A percentile compares a stretch with the other conserved stretches of the same genome.
Conservation (phyloP, 139 green algal species). For the Mesotaenium endlicherianum region DNA sequence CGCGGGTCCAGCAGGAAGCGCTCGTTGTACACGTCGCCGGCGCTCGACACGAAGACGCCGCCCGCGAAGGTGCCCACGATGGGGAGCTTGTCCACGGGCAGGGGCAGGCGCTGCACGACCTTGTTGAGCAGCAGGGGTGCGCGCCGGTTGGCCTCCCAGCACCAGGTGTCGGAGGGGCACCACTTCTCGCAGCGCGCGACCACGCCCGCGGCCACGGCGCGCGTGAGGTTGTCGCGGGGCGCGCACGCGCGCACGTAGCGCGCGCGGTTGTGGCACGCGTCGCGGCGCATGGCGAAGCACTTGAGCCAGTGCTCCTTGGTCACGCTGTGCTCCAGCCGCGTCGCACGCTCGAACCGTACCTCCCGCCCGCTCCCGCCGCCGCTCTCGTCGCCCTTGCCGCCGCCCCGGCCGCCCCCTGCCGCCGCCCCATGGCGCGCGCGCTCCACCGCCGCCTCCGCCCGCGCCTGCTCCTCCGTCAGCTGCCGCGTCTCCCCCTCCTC, state of each 20-base stretch:
- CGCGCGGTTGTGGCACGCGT: conserved; percentile 12
- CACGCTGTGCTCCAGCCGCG: conserved; percentile 11
- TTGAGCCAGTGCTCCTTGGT: neutral
- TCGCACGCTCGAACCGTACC: neutral
- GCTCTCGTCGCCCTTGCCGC: too few species aligned
- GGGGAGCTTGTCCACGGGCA: neutral
- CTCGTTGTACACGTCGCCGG: conserved; percentile 1
- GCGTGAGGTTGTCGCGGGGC: neutral
- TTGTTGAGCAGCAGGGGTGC: neutral
- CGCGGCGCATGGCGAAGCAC: neutral
- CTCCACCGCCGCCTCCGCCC: too few species aligned
- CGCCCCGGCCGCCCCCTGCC: too few species aligned
- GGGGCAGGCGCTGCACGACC: neutral
- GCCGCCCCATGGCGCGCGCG: too few species aligned
- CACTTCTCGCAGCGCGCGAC: conserved; percentile 25
- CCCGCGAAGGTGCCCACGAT: neutral
- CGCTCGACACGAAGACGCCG: neutral
- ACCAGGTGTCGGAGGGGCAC: conserved; percentile 16
- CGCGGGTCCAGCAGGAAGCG: neutral
- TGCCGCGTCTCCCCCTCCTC: too few species aligned
- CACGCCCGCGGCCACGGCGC: conserved; percentile 16
- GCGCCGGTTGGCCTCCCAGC: conserved; percentile 14
- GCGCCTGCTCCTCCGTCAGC: too few species aligned
- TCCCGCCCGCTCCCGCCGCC: neutral
- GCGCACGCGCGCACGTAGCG: conserved; percentile 5